Base-by-base conservation (phyloP, 148 eudicot genomes). In the Chenopodium quinoa region DNA sequence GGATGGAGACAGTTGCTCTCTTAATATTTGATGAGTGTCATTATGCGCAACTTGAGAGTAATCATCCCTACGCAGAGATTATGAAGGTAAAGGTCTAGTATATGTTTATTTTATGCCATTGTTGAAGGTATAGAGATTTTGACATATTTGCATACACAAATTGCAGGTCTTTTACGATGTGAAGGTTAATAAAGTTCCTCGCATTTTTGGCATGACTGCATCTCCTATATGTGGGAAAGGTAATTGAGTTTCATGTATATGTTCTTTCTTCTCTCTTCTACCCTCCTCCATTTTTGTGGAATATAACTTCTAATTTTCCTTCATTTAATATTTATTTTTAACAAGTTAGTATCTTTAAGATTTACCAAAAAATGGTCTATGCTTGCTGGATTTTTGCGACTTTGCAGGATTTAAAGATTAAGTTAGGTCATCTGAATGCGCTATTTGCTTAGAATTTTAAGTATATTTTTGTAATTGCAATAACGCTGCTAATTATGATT, bases 151-250 rank as follows among this genome's bases (percentile, higher is more conserved):
- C 22, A 7, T 76, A 31, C 62, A 46, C 67, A 40, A 75, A 46
- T 76, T 93, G 84, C 83, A 95, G 98, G 89, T 93, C 52, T 94
- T 92, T 80, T 97, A 97, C 85, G 88, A 89, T 81, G 20, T 46
- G 25, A 82, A 88, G 76, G 81, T 69, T 48, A 54, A 80, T 22
- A 88, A 85, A 81, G 85, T 85, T 82, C 99, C 99, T 29, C 99
- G 99, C 80, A 82, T 97, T 73, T 94, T 92, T 91, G 99, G 99
- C 90, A 94, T 97, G 99, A 97, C 99, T 69, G 99, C 99, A 47
- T 97, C 99, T 87, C 98, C 99, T 66, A 85, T 80, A 48, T 82
- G 88, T 47, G 98, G 98, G 75, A 97, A 93, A 94, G 98, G 99
- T 96, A 90, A 81, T 32, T 50, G 11, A 40, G 19, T 80, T 54